Conservation (phyloP, 176 grass and related monocot genomes). For the Calamus simplicifolius region DNA sequence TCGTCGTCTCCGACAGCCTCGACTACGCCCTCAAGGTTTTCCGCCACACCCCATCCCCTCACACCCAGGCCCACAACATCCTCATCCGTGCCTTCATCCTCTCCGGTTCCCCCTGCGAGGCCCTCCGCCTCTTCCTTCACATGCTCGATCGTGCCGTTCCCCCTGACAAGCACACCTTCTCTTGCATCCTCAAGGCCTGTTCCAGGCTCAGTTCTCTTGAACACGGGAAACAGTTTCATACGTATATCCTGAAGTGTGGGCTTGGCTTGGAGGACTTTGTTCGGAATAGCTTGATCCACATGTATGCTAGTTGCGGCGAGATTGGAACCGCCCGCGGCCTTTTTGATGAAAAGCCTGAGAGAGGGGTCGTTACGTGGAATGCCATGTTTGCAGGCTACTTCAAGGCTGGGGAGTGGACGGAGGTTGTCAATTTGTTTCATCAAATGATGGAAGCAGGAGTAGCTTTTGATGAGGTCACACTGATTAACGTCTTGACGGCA, state of each 20-base stretch:
- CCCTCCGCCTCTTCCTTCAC: conserved; percentile 47
- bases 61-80: conserved; percentile 34
- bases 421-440: conserved; percentile 39
- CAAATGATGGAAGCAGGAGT: conserved; percentile 29
- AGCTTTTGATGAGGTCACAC: conserved; percentile 49
- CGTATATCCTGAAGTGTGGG: conserved; percentile 10
- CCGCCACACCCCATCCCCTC: conserved; percentile 12
- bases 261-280: conserved; percentile 19
- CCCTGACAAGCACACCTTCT: conserved; percentile 22
- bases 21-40: conserved; percentile 43
- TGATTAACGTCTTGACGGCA: conserved; percentile 39
- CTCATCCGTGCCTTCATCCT: conserved; percentile 41
- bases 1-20: conserved; percentile 18
- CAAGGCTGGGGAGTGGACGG: conserved; percentile 34
- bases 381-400: conserved; percentile 36
- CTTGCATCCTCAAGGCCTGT: conserved; percentile 23
- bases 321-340: background rate
- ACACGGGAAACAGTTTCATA: conserved; percentile 2
- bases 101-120: conserved; percentile 20
- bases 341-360: conserved; percentile 17
- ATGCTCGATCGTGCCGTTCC: conserved; percentile 28
- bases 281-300: conserved; percentile 22
- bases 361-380: conserved; percentile 35
- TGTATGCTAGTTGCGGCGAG: conserved; percentile 24
- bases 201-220: conserved; percentile 1